Evolutionary conservation across 495 filamentous ascomycete genomes (phyloP), one percentile per base, ranked within the genome.

Genomic region (Penicillium steckii): DNA sequence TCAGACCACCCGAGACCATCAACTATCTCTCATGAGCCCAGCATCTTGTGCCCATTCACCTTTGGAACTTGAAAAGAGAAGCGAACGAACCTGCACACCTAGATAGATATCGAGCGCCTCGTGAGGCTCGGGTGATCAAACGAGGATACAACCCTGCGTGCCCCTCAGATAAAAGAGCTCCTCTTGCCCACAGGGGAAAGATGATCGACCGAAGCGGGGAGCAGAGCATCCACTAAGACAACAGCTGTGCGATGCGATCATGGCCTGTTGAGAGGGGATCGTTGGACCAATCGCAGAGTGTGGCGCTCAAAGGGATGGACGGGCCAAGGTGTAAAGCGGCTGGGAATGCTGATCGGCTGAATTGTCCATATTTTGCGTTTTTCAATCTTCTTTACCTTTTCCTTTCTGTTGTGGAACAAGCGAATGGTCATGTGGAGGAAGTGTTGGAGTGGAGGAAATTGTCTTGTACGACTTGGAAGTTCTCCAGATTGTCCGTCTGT

Each of bases 301-400:
- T 22, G 46, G 46, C 35, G 19, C 9, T 35, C 24, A 19, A 58
- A 64, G 57, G 61, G 61, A 55, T 63, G 44, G 19, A 41, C 33
- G 25, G 50, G 52, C 50, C 48, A 50, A 44, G 47, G 33, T 41
- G 47, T 24, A 44, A n/a, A 53, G 42, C 30, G 32, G 44, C 38
- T 52, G 57, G 57, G 59, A 61, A 64, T 64, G 52, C 43, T 57
- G 57, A 63, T 63, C 60, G 60, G 49, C 56, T 55, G 56, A 42
- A 57, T 48, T 60, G 52, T 46, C 47, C 55, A 25, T 41, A 43
- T 43, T 41, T 38, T 49, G 29, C 15, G 30, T 37, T 10, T 17
- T 26, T 17, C 22, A 8, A 27, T 18, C 12, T 27, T 48, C 10
- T 23, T 38, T 15, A 13, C 23, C 21, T 10, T 46, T 7, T 13